Conservation (phyloP, 352 stramenopile genomes). For the Thraustochytrium sp. region DNA sequence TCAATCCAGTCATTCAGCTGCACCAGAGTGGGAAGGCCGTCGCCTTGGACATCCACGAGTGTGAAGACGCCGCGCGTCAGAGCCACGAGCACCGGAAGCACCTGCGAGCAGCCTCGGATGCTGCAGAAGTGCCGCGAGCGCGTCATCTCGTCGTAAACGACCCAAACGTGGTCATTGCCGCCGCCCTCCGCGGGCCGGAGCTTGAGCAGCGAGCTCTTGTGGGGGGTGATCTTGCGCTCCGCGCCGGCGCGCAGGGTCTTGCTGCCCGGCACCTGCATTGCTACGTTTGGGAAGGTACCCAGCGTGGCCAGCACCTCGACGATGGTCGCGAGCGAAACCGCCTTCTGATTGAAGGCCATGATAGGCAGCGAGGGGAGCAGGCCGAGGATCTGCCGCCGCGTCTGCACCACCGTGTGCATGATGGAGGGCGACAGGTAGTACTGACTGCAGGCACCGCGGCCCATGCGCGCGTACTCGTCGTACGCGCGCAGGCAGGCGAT, state of each 20-base stretch:
- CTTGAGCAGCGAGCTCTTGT: constrained; percentile 18
- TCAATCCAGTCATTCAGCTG: constrained; percentile 29
- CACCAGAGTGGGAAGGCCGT: not conserved
- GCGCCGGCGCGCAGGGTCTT: not conserved
- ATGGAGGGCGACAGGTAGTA: constrained; percentile 19
- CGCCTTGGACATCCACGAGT: not conserved
- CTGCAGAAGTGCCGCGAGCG: not conserved
- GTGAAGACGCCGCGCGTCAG: not conserved
- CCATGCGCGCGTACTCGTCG: not conserved
- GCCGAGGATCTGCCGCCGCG: not conserved
- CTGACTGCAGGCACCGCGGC: not conserved
- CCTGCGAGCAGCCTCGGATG: constrained; percentile 23
- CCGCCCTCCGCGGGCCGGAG: not conserved
- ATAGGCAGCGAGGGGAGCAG: not conserved
- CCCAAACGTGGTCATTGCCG: constrained; percentile 4
- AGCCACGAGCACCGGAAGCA: constrained; percentile 2
- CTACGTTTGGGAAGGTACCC: constrained; percentile 13
- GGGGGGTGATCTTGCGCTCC: constrained; percentile 4
- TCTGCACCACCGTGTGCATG: constrained; percentile 14
- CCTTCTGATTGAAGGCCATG: not conserved
- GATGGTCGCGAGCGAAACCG: not conserved
- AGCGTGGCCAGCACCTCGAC: not conserved
- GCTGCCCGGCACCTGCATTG: not conserved
- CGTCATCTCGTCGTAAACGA: constrained; percentile 35
- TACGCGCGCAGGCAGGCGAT: not conserved